Base-by-base conservation (phyloP, 768 basidiomycete species). In the Phaeotremella skinneri region DNA sequence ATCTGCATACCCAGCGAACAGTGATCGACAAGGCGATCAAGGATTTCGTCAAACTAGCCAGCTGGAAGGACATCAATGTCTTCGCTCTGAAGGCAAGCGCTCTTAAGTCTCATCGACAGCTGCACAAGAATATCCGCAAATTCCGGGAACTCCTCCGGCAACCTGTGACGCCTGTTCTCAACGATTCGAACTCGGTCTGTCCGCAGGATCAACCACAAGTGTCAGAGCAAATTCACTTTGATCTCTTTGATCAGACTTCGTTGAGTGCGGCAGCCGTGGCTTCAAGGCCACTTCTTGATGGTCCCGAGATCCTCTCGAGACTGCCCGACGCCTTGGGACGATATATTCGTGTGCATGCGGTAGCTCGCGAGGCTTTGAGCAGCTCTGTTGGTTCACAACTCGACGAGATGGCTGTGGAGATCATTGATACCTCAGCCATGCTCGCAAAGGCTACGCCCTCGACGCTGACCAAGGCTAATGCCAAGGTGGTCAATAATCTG, bases 41-140 rank as follows among this genome's bases (percentile, higher is more conserved):
- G 58, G 85, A 83, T 43, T 87, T 91, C 72, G 87, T 98, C 80
- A 94, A 92, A 76, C 81, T 99, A 45, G 96, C 96, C 1, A 97
- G 92, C 70, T 98, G 96, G 96, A 96, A 89, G 76, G 96, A 99
- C 71, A 80, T 92, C 72, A 99, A 98, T 69, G 88, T 98, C 9
- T 87, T 90, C 63, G 92, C 96, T 1, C 81, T 99, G 58, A 89
- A 88, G 75, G 86, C 88, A 60, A 96, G 92, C 72, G 92, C 96
- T 0, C 85, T 88, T 59, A 85, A 82, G 68, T 91, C 91, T 1
- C 96, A 99, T 74, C 86, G 85, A 58, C 90, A 93, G 63, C 80
- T 99, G 1, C 92, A 90, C 83, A 91, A 90, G 75, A 83, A 85
- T 62, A 83, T 97, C 59, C 85, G 90, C 52, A 96, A 91, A 79